phyloP scores from a whole-genome alignment of 371 early-diverging fungal genomes.

The Umbelopsis sp. region DNA sequence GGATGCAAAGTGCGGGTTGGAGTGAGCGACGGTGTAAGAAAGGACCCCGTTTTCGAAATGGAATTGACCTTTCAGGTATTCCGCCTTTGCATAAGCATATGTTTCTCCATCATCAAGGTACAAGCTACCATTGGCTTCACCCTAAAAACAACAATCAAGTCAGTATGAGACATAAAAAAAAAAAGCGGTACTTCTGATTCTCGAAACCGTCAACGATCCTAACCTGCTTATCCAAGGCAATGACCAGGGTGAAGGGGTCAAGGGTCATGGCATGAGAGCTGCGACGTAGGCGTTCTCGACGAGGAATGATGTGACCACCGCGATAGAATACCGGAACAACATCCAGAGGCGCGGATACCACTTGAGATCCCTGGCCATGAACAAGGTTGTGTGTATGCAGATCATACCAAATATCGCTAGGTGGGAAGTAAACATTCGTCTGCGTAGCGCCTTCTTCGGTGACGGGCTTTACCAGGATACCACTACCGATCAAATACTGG shows the following conservation, averaged over 20 bases:
- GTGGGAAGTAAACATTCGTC: conserved; percentile 69
- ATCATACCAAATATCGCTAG: conserved; percentile 71
- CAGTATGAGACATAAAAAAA: conserved; percentile 6
- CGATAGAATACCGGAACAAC: conserved; percentile 84
- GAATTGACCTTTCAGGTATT: conserved; percentile 61
- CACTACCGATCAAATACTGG: conserved; percentile 82
- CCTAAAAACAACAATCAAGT: conserved; percentile 33
- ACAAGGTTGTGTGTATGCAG: conserved; percentile 56
- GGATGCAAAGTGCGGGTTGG: conserved; percentile 32
- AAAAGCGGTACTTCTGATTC: not conserved
- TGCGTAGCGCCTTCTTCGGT: conserved; percentile 52
- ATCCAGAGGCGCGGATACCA: conserved; percentile 70
- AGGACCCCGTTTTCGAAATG: conserved; percentile 35
- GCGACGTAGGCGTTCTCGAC: conserved; percentile 86
- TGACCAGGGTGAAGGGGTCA: conserved; percentile 91
- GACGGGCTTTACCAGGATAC: conserved; percentile 80
- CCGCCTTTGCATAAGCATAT: conserved; percentile 69
- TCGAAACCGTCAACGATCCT: not conserved
- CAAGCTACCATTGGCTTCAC: conserved; percentile 73
- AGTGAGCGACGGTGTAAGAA: conserved; percentile 32
- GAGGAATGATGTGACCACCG: conserved; percentile 87
- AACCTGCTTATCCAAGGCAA: conserved; percentile 71
- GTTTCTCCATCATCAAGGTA: conserved; percentile 94
- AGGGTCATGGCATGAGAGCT: conserved; percentile 77
- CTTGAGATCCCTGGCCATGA: conserved; percentile 47